These are phyloP conservation scores for Candida boidinii DNA, from an alignment of 805 yeast genomes.

Conservation along the genomic window DNA sequence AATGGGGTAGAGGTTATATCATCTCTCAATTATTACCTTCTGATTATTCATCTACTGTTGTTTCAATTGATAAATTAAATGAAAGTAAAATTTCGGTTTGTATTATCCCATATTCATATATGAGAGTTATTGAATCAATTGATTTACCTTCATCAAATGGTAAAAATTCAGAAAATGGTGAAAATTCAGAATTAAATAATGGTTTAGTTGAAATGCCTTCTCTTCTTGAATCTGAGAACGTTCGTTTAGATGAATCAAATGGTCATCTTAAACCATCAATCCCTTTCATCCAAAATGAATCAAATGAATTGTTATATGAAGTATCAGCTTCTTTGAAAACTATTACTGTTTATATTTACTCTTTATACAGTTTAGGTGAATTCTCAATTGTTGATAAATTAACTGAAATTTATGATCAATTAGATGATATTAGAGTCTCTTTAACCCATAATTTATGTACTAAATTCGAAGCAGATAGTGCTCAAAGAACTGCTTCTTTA, in stretches of 20 bases:
- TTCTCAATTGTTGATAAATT: constrained; percentile 53
- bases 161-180: background rate
- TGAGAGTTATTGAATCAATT: constrained; percentile 34
- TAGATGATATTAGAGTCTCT: constrained; percentile 52
- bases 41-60: constrained; percentile 54
- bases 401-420: constrained; percentile 39
- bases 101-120: constrained; percentile 52
- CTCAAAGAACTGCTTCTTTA: constrained; percentile 43
- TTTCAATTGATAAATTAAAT: constrained; percentile 56
- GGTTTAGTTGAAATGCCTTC: background rate
- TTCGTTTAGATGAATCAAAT: too few species aligned
- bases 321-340: constrained; percentile 48
- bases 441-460: constrained; percentile 45
- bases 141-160: constrained; percentile 4
- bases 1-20: constrained; percentile 78
- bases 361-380: constrained; percentile 65
- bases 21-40: constrained; percentile 62
- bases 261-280: background rate
- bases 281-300: constrained; percentile 22
- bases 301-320: constrained; percentile 44
- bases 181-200: background rate
- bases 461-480: constrained; percentile 36
- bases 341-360: constrained; percentile 55
- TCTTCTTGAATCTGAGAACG: too few species aligned
- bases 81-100: constrained; percentile 44